These are phyloP conservation scores for Ganoderma resinaceum DNA, from an alignment of 1,284 basidiomycete species.

Conservation along the genomic window DNA sequence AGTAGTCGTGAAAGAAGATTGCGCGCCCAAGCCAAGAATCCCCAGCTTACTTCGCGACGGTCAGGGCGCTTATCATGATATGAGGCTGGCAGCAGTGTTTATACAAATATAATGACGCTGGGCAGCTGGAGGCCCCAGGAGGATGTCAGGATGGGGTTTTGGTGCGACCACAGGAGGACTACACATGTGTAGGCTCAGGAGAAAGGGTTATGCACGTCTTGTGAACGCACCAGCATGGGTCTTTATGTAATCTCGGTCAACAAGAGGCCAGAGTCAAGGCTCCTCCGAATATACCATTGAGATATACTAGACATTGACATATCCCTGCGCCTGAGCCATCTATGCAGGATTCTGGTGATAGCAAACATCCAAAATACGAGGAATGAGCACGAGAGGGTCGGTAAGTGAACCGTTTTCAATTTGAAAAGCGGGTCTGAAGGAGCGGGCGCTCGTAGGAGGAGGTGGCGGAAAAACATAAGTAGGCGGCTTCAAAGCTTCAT, in stretches of 20 bases:
- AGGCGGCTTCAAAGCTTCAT: not conserved
- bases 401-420: too few relatives aligned
- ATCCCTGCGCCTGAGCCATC: too few relatives aligned
- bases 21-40: not conserved
- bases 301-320: too few relatives aligned
- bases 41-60: not conserved
- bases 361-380: too few relatives aligned
- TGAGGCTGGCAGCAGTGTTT: not conserved
- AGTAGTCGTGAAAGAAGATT: constrained; percentile 3
- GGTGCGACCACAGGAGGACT: not conserved
- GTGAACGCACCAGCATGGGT: not conserved
- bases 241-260: too few relatives aligned
- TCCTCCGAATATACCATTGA: too few relatives aligned
- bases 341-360: too few relatives aligned
- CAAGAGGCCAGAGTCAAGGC: too few relatives aligned
- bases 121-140: too few relatives aligned
- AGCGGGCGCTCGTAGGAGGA: not conserved
- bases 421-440: too few relatives aligned
- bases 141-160: too few relatives aligned
- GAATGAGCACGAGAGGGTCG: too few relatives aligned
- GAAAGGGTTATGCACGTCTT: not conserved
- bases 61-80: constrained; percentile 7
- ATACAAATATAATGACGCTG: constrained; percentile 4
- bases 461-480: not conserved
- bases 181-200: not conserved